These are phyloP conservation scores for Penicillium crustosum DNA, from an alignment of 2,329 filamentous ascomycete species.

Conservation along the genomic window DNA sequence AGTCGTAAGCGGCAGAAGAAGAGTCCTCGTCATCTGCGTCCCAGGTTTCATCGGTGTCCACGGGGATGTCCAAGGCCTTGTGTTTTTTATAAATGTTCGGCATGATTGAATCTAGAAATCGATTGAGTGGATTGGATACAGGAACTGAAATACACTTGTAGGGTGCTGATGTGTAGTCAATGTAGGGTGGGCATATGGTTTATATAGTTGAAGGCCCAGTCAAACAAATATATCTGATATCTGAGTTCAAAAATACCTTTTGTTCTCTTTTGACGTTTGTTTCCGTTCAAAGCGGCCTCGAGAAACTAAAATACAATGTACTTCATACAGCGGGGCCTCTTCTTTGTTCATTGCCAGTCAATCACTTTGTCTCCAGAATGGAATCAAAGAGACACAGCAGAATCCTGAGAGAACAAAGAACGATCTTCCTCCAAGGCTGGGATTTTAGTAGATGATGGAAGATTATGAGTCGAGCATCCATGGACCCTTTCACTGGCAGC, in stretches of 20 bases:
- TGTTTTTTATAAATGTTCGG: too few species aligned
- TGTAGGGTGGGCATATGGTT: background rate
- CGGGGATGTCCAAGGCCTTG: background rate
- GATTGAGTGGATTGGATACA: background rate
- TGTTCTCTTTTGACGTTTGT: background rate
- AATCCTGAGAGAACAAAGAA: background rate
- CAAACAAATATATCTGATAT: background rate
- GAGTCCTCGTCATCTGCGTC: slow-evolving; percentile 6
- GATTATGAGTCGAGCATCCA: background rate
- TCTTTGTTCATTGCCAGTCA: background rate
- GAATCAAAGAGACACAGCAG: background rate
- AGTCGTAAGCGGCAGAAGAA: background rate
- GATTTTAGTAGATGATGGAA: background rate
- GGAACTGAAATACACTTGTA: background rate
- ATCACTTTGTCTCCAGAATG: background rate
- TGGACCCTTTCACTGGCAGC: background rate
- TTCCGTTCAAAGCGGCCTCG: background rate
- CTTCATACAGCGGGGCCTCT: background rate
- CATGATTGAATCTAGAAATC: background rate
- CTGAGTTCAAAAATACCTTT: background rate
- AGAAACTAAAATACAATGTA: background rate
- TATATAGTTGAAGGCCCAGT: background rate
- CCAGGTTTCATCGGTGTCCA: background rate
- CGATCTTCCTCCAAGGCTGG: accelerated
- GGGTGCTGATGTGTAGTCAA: background rate